These are phyloP conservation scores for Ophiostoma populinum DNA, from an alignment of 2,329 filamentous ascomycete genomes.

Conservation along the genomic window DNA sequence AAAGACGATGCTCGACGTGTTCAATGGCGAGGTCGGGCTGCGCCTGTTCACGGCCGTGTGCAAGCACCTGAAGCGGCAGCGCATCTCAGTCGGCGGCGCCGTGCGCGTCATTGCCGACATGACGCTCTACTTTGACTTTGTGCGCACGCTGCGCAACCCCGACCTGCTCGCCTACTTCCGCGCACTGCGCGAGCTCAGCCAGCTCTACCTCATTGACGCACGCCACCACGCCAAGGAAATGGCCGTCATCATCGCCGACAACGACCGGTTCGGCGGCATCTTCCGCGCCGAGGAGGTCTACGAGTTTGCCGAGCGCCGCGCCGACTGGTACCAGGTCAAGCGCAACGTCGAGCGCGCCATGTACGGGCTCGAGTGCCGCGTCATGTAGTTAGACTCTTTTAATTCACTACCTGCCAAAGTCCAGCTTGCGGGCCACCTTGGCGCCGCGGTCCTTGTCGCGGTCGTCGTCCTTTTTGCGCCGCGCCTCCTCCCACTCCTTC, in stretches of 20 bases:
- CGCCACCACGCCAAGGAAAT: constrained; percentile 86
- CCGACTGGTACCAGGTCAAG: constrained; percentile 88
- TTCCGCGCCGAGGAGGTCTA: constrained; percentile 95
- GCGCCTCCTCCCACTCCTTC: constrained; percentile 19
- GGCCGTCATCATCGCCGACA: constrained; percentile 85
- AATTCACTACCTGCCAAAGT: constrained; percentile 38
- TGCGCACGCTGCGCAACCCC: constrained; percentile 63
- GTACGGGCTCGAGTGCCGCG: constrained; percentile 77
- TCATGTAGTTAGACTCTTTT: constrained; percentile 44
- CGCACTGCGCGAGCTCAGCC: constrained; percentile 76
- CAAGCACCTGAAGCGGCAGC: constrained; percentile 94
- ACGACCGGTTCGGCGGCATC: constrained; percentile 75
- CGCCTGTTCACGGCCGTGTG: constrained; percentile 82
- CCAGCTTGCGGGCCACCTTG: constrained; percentile 68
- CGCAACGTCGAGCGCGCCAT: constrained; percentile 85
- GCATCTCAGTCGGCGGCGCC: constrained; percentile 75
- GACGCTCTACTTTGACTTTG: constrained; percentile 80
- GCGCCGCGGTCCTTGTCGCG: constrained; percentile 42
- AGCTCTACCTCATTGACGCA: constrained; percentile 86
- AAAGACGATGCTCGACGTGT: constrained; percentile 95
- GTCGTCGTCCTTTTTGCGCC: constrained; percentile 24
- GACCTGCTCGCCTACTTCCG: constrained; percentile 81
- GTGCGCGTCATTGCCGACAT: constrained; percentile 92
- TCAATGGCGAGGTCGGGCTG: constrained; percentile 92
- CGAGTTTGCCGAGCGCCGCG: constrained; percentile 83